phyloP scores from a whole-genome alignment of 139 green algal genomes.

The Choricystis sp. region DNA sequence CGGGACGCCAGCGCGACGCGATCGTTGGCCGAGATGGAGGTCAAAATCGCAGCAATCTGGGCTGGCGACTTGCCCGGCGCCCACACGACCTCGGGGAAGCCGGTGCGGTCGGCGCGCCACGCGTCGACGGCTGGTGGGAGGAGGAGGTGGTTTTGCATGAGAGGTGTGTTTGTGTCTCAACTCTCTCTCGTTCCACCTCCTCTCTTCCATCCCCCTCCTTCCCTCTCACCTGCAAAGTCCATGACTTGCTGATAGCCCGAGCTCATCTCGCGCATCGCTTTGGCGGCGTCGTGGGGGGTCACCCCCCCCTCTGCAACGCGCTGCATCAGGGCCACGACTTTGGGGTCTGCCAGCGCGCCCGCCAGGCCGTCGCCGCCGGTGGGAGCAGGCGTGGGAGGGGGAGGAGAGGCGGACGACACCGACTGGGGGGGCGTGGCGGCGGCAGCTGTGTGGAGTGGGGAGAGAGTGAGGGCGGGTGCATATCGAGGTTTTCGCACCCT shows the following conservation, averaged over 20 bases:
- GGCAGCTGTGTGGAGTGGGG: too few relatives aligned
- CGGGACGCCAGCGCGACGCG: conserved; percentile 40
- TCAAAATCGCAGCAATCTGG: conserved; percentile 31
- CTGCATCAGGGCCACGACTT: neutral
- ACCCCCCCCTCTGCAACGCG: neutral
- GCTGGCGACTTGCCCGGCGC: conserved; percentile 31
- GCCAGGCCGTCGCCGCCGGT: neutral
- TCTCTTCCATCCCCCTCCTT: too few relatives aligned
- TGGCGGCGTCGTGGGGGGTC: neutral
- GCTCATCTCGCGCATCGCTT: neutral
- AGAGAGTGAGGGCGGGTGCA: too few relatives aligned
- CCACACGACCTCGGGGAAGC: conserved; percentile 45
- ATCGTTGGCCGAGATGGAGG: conserved; percentile 24
- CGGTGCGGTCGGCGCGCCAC: conserved; percentile 2
- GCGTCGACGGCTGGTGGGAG: neutral
- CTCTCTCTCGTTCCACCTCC: too few relatives aligned
- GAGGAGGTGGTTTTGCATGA: too few relatives aligned
- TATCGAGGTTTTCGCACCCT: too few relatives aligned
- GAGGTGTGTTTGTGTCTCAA: too few relatives aligned
- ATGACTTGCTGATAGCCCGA: neutral
- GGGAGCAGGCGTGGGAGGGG: too few relatives aligned
- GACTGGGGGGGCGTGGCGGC: too few relatives aligned
- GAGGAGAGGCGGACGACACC: too few relatives aligned
- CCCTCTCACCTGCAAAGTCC: neutral
- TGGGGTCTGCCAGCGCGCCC: neutral